phyloP scores from a whole-genome alignment of 108 stramenopile species.

The Hondaea fermentalgiana region DNA sequence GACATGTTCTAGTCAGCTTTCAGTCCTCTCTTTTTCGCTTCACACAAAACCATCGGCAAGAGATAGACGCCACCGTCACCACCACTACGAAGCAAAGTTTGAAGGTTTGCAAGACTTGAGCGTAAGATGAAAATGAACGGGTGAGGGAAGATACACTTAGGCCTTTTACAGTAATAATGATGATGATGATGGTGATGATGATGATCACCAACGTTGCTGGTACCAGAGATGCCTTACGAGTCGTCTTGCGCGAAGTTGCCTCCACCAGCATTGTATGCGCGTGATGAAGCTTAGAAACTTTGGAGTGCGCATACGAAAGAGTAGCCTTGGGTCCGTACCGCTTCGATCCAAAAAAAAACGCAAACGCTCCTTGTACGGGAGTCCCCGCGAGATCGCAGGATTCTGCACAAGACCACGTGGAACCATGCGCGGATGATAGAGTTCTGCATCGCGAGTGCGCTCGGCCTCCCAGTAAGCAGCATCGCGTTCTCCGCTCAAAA shows the following conservation, averaged over 20 bases:
- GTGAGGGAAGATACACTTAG: no score
- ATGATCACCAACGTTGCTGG: neutral
- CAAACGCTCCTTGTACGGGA: neutral
- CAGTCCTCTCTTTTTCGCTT: no score
- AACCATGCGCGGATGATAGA: neutral
- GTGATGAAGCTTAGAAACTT: neutral
- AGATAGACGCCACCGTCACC: no score
- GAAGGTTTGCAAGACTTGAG: no score
- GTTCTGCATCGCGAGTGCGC: neutral
- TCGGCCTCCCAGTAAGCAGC: neutral
- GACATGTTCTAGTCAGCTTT: neutral
- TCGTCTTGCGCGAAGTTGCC: neutral
- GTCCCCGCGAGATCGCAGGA: neutral
- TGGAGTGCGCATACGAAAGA: neutral
- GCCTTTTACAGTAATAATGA: neutral
- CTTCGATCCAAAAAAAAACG: neutral
- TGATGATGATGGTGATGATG: neutral
- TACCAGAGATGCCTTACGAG: neutral
- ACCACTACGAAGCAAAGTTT: no score
- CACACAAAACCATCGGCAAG: no score
- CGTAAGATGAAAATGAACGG: no score
- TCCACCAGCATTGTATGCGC: conserved; percentile 10
- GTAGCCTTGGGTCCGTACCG: neutral
- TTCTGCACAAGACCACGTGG: neutral
- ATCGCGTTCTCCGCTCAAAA: neutral